These are phyloP conservation scores for Liriodendron chinense DNA, from an alignment of 164 flowering plant species.

Conservation along the genomic window DNA sequence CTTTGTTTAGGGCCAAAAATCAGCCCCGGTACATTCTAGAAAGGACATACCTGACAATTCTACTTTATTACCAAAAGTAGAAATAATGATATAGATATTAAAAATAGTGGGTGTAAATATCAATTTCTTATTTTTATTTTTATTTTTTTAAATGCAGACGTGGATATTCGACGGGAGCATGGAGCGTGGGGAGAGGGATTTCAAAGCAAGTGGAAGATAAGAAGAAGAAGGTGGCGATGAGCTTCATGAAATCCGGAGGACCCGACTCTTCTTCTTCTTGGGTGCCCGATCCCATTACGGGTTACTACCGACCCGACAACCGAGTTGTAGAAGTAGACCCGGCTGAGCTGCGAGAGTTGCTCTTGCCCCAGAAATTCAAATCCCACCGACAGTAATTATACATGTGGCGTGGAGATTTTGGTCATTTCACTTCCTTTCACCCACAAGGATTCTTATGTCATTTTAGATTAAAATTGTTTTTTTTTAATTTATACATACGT, in stretches of 20 bases:
- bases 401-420: not conserved
- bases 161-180: not conserved
- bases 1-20: too few relatives aligned
- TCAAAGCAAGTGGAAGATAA: not conserved
- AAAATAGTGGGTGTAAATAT: too few relatives aligned
- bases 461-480: too few relatives aligned
- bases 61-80: too few relatives aligned
- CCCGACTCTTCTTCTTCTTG: slow-evolving; percentile 1
- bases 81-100: too few relatives aligned
- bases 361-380: slow-evolving; percentile 1
- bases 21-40: too few relatives aligned
- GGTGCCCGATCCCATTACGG: slow-evolving; percentile 17
- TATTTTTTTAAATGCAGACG: not conserved
- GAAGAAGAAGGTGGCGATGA: not conserved
- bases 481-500: too few relatives aligned
- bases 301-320: slow-evolving; percentile 8
- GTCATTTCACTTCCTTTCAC: too few relatives aligned
- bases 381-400: not conserved
- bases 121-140: not conserved
- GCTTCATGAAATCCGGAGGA: not conserved
- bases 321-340: not conserved
- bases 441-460: too few relatives aligned
- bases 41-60: too few relatives aligned
- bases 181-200: not conserved
- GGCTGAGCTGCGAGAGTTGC: slow-evolving; percentile 7